Base-by-base conservation (phyloP, 1,284 basidiomycete genomes). In the Rhodotorula sp. region DNA sequence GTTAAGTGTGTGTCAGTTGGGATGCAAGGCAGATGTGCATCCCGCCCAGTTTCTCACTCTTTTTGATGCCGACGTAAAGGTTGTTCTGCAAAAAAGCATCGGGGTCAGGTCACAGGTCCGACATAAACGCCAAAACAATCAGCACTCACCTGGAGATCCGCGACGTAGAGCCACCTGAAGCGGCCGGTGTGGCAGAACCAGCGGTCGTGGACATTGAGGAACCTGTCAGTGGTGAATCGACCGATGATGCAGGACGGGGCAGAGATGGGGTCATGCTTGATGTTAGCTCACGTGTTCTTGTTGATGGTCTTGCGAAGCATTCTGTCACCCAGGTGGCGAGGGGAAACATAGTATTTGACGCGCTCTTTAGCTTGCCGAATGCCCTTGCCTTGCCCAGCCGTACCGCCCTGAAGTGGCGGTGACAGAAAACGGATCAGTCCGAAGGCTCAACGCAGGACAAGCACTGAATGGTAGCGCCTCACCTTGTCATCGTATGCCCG, bases 31-130 rank as follows among this genome's bases (percentile, higher is more conserved):
- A 37, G 37, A n/a, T 7, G 14, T 14, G 22, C n/a, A 10, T 24
- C 8, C 15, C 26, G 26, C 12, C 12, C 14, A 26, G 5, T 18
- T 20, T 20, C 53, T 14, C n/a, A 54, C 53, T 69, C 67, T 81
- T 77, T 82, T 91, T 90, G 75, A 90, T 88, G 0, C 88, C 88
- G 64, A 90, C 83, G 78, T 87, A 90, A 15, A 90, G 81, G 75
- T 86, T 70, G 85, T 87, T 68, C 15, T 83, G 59, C 60, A 85
- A 84, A 63, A 30, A 7, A 24, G 15, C 17, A 84, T 83, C 14
- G 29, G 53, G 29, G 26, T 26, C 37, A 42, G 37, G 37, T 42
- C 37, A 42, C 37, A 12, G 37, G 37, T 42, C 37, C 37, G 37
- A 42, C 37, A 42, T 42, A 1, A 10, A 42, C 37, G 37, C 37